Evolutionary conservation across 2,329 filamentous ascomycete species (phyloP), one percentile per base, ranked within the genome.

Genomic region (Epichloe sp.): DNA sequence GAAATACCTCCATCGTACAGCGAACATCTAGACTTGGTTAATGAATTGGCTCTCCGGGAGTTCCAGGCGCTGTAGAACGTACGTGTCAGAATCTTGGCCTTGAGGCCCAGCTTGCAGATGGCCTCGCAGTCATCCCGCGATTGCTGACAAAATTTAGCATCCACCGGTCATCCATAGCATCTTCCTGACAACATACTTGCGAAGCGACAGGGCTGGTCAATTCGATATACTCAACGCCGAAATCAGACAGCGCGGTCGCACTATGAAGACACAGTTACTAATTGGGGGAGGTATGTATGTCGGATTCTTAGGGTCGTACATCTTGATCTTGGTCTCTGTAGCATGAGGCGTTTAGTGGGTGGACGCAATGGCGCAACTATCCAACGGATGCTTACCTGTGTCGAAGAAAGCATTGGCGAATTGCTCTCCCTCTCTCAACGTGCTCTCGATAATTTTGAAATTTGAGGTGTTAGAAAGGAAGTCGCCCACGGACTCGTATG

Each of bases 71-170:
- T 23, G 8, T 2, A 14, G n/a, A 36, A 36, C 53, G 15, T 34
- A 56, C 53, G 55, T 7, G 55, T 57, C 10, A 57, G 35, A 7
- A 67, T 64, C 61, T 67, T 66, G 56, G 64, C 54, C 60, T 88
- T 90, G 68, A 96, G 80, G 56, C 89, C 89, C 50, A 96, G 85
- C 77, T 90, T 88, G 85, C 88, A 94, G 65, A 96, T 95, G 53
- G 84, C 83, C 72, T 93, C 85, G 69, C 88, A 95, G 72, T 96
- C 91, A 63, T 74, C 70, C 66, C 83, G 80, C 50, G 88, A 94
- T 72, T 95, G 88, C 72, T 89, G 83, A 11, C 85, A 90, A 49
- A 41, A 23, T 48, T 48, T 42, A 48, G 47, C 26, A n/a, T 36
- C 38, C 23, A 34, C 26, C 2, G 26, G 37, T 48, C 17, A 19